phyloP scores from a whole-genome alignment of 192 early-diverging fungal species.

The Umbelopsis sp. region DNA sequence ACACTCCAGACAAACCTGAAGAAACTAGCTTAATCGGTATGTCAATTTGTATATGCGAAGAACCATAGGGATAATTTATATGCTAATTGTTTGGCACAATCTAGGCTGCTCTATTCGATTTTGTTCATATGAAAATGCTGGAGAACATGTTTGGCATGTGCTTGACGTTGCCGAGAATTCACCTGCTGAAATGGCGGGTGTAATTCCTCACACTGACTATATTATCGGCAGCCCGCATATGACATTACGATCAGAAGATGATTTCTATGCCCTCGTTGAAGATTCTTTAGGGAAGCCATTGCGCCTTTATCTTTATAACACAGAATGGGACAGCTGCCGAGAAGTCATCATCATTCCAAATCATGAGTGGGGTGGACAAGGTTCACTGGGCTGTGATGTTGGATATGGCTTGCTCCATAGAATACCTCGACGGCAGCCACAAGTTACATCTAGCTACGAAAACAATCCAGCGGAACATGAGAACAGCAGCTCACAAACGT shows the following conservation, averaged over 20 bases:
- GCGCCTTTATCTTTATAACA: conserved; percentile 70
- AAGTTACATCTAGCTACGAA: neutral
- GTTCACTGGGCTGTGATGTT: conserved; percentile 71
- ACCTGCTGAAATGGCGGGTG: conserved; percentile 64
- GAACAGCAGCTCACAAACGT: neutral
- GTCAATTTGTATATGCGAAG: neutral
- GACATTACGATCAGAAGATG: conserved; percentile 60
- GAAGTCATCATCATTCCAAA: conserved; percentile 71
- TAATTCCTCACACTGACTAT: conserved; percentile 69
- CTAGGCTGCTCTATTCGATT: conserved; percentile 59
- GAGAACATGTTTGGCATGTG: conserved; percentile 68
- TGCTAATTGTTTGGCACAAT: neutral
- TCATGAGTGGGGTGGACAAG: conserved; percentile 70
- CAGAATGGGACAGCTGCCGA: conserved; percentile 61
- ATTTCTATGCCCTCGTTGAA: conserved; percentile 67
- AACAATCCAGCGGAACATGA: conserved; percentile 2
- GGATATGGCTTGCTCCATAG: conserved; percentile 60
- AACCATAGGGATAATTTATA: no score
- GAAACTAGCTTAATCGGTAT: conserved; percentile 45
- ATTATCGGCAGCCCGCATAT: conserved; percentile 70
- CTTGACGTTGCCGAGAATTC: conserved; percentile 67
- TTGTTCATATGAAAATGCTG: conserved; percentile 62
- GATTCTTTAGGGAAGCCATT: conserved; percentile 58
- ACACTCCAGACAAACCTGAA: conserved; percentile 26
- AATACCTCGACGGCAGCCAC: conserved; percentile 32